Conservation (phyloP, 2,329 filamentous ascomycete species). For the Metarhizium brunneum region DNA sequence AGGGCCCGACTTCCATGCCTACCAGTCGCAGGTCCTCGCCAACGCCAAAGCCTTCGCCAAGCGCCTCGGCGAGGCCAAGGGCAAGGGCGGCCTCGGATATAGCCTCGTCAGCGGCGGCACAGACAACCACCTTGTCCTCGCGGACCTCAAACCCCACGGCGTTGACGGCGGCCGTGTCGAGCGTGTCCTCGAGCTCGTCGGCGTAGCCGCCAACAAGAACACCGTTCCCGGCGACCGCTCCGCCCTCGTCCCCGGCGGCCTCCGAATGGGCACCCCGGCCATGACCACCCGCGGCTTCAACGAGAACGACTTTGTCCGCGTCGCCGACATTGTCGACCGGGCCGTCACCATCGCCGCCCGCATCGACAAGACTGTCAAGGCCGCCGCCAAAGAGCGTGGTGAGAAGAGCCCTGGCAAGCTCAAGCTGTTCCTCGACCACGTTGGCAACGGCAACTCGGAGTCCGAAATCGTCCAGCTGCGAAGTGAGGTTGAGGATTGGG, state of each 20-base stretch:
- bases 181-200: constrained; percentile 81
- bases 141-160: constrained; percentile 80
- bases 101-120: constrained; percentile 89
- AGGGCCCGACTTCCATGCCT: constrained; percentile 79
- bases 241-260: constrained; percentile 82
- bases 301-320: constrained; percentile 77
- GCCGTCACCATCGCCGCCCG: constrained; percentile 71
- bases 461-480: constrained; percentile 64
- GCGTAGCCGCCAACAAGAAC: constrained; percentile 99
- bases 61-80: constrained; percentile 56
- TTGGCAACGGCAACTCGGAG: constrained; percentile 58
- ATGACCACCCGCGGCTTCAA: constrained; percentile 96
- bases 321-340: constrained; percentile 78
- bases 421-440: constrained; percentile 57
- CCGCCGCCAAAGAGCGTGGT: constrained; percentile 56
- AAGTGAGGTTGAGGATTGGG: constrained; percentile 71
- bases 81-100: constrained; percentile 72
- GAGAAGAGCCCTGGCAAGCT: constrained; percentile 57
- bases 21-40: constrained; percentile 81
- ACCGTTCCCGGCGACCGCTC: constrained; percentile 93
- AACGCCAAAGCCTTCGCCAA: constrained; percentile 84
- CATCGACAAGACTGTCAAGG: constrained; percentile 63
- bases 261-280: constrained; percentile 90
- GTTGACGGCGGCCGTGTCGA: constrained; percentile 88
- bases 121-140: constrained; percentile 91